phyloP scores from a whole-genome alignment of 1,284 basidiomycete species.

The Salmacisia buchloeana region DNA sequence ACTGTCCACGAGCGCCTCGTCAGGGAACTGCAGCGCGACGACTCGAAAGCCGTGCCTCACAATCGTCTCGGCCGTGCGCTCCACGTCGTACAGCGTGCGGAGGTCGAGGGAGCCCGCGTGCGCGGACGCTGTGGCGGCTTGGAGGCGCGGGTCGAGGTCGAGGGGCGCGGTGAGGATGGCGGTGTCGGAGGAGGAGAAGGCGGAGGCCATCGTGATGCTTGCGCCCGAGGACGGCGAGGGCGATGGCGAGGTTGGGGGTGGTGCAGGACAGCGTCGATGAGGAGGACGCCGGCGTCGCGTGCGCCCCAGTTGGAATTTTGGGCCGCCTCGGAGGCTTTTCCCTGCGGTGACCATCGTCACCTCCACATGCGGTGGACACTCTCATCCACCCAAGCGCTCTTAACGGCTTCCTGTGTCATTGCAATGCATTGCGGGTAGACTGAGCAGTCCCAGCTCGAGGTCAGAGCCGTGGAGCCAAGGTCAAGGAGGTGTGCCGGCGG shows the following conservation, averaged over 20 bases:
- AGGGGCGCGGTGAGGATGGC: slow-evolving; percentile 39
- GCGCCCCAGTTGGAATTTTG: neutral
- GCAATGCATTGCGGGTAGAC: no score
- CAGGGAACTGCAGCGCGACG: slow-evolving; percentile 84
- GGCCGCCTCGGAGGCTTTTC: neutral
- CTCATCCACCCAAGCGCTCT: no score
- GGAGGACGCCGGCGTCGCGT: neutral
- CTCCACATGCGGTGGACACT: no score
- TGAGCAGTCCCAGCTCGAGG: neutral
- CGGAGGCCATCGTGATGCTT: slow-evolving; percentile 11
- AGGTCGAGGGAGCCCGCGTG: slow-evolving; percentile 23
- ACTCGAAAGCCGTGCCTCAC: slow-evolving; percentile 20
- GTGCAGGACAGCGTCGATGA: neutral
- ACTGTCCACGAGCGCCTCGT: slow-evolving; percentile 80
- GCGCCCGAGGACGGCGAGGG: neutral
- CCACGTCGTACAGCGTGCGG: slow-evolving; percentile 36
- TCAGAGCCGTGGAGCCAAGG: neutral
- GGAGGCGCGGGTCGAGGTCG: slow-evolving; percentile 30
- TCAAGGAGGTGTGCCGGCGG: neutral
- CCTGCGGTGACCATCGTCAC: neutral
- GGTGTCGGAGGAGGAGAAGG: slow-evolving; percentile 41
- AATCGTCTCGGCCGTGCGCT: slow-evolving; percentile 26
- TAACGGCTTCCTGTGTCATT: no score
- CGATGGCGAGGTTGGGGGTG: neutral
- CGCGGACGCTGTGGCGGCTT: slow-evolving; percentile 33